Evolutionary conservation across 2,329 filamentous ascomycete genomes (phyloP), one percentile per base, ranked within the genome.

Genomic region (Lasiodiplodia citricola): DNA sequence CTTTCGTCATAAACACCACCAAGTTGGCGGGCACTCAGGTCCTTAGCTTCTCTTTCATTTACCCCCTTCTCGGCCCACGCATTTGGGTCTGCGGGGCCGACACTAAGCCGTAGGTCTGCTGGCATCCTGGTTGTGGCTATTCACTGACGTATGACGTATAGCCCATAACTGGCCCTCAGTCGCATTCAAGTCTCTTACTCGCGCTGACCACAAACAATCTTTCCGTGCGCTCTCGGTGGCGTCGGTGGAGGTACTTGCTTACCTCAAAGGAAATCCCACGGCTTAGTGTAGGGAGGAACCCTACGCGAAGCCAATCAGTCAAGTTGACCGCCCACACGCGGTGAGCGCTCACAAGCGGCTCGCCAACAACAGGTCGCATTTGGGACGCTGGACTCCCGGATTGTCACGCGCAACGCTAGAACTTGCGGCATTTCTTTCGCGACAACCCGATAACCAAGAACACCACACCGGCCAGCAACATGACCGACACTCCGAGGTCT

Each of bases 1-100:
- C 79, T 74, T 72, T 72, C 65, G 70, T 66, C 52, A 66, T 71
- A 75, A 80, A 87, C 83, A 88, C 88, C 89, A 91, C 89, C 93
- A 96, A 96, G 89, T 96, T 96, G 93, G 93, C 93, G 93, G 92
- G 91, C 87, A 85, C 90, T 89, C 88, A 87, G 83, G 86, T 87
- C 83, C 82, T 87, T 83, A 84, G 87, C 84, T 88, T 92, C 82
- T 91, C 90, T 82, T 91, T 91, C 84, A 86, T 91, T 80, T 91
- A 91, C 87, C 94, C 93, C 88, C 92, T 97, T 85, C 91, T 95
- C 82, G 93, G 93, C 87, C 95, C 94, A 83, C 90, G 90, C 81
- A 90, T 90, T 87, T 93, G 94, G 94, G 94, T 96, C 90, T 95
- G 95, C 83, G 94, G 95, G 91, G 92, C 94, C 86, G 93, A 96